A percentile compares a stretch with the other conserved stretches of the same genome.
phyloP scores from a whole-genome alignment of 495 filamentous ascomycete species.

The Bombardia bombarda region DNA sequence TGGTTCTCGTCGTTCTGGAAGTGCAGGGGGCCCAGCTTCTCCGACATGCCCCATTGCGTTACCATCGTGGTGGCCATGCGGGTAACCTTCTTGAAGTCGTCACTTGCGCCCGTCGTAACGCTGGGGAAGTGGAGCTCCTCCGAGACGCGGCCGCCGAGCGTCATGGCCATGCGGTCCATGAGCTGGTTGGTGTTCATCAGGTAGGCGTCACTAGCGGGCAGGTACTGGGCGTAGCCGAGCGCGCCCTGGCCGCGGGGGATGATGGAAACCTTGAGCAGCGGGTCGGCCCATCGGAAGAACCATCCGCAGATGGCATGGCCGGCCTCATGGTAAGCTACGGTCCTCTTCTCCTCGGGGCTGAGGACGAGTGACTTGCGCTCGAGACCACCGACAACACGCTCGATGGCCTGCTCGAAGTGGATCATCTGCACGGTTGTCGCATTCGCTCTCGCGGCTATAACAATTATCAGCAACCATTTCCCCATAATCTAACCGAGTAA shows the following conservation, averaged over 20 bases:
- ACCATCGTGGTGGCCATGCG: conserved; percentile 94
- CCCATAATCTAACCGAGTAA: neutral
- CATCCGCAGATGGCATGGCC: conserved; percentile 98
- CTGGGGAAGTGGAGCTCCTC: conserved; percentile 96
- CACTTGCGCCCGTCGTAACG: conserved; percentile 86
- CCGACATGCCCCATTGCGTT: conserved; percentile 95
- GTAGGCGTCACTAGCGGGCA: conserved; percentile 85
- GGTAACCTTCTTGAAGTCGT: conserved; percentile 99
- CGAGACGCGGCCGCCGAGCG: conserved; percentile 84
- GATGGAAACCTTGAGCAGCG: conserved; percentile 95
- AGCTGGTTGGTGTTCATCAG: conserved; percentile 91
- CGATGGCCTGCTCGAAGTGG: conserved; percentile 96
- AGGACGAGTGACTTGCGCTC: conserved; percentile 95
- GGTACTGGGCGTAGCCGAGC: conserved; percentile 91
- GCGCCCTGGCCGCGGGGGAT: conserved; percentile 92
- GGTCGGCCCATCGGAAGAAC: conserved; percentile 95
- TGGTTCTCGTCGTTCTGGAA: conserved; percentile 73
- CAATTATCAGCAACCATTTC: conserved; percentile 21
- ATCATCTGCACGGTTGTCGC: conserved; percentile 70
- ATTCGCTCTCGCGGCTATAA: conserved; percentile 68
- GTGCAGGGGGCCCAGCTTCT: conserved; percentile 83
- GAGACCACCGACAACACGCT: conserved; percentile 90
- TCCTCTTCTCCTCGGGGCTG: conserved; percentile 84
- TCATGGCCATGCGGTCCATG: conserved; percentile 99
- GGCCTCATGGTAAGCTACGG: conserved; percentile 95